Evolutionary conservation across 768 basidiomycete genomes (phyloP).

Genomic region (Lepiota brunneoincarnata): DNA sequence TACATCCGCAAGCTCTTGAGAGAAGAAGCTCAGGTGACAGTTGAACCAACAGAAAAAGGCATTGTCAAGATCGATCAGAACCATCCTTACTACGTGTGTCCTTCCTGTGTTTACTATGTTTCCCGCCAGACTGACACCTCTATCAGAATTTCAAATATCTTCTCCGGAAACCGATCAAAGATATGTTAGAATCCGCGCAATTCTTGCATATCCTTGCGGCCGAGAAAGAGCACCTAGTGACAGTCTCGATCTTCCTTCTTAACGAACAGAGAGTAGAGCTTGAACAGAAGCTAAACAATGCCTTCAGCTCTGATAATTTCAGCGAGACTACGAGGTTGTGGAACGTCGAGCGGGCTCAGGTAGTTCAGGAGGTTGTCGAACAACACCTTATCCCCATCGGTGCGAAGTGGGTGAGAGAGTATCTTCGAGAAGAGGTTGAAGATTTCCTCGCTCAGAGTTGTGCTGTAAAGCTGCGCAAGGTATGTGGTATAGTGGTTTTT

Average conservation of each 20-base stretch:
- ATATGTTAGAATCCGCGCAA: constrained; percentile 71
- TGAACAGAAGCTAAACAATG: constrained; percentile 72
- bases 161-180: constrained; percentile 65
- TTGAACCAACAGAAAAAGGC: constrained; percentile 87
- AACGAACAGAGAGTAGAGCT: constrained; percentile 61
- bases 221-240: constrained; percentile 86
- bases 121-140: constrained; percentile 7
- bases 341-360: constrained; percentile 81
- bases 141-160: constrained; percentile 94
- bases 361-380: constrained; percentile 77
- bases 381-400: constrained; percentile 83
- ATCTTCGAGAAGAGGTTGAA: constrained; percentile 86
- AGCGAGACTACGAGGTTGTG: constrained; percentile 85
- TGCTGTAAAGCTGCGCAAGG: constrained; percentile 66
- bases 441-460: constrained; percentile 73
- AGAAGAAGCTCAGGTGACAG: constrained; percentile 70
- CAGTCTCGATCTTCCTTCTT: constrained; percentile 66
- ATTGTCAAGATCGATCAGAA: constrained; percentile 71
- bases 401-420: constrained; percentile 87
- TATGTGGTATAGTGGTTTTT: constrained; percentile 31
- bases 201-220: constrained; percentile 91
- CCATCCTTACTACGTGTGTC: constrained; percentile 67
- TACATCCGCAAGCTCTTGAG: constrained; percentile 76
- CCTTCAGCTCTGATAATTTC: constrained; percentile 82
- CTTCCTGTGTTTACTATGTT: neutral